These are phyloP conservation scores for Chamaenerion angustifolium DNA, from an alignment of 345 rosid genomes.

Conservation along the genomic window DNA sequence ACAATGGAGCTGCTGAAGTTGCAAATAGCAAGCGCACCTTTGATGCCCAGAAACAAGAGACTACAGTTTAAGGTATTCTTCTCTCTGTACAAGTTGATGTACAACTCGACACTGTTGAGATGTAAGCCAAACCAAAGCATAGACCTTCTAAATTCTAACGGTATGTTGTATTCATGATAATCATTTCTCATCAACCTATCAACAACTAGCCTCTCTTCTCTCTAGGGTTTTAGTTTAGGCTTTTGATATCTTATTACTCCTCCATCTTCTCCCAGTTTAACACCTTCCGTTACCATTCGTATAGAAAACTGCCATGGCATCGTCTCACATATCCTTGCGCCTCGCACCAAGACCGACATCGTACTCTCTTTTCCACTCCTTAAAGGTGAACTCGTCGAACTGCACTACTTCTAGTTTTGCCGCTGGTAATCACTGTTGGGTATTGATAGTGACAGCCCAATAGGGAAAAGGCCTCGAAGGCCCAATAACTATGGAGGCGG, in stretches of 20 bases:
- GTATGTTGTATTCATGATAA: too few relatives aligned
- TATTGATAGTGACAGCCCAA: too few relatives aligned
- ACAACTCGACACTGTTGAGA: too few relatives aligned
- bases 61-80: conserved; percentile 43
- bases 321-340: conserved; percentile 32
- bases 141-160: too few relatives aligned
- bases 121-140: too few relatives aligned
- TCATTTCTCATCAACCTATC: too few relatives aligned
- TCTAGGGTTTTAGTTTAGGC: too few relatives aligned
- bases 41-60: conserved; percentile 24
- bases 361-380: conserved; percentile 4
- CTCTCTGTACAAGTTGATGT: background rate
- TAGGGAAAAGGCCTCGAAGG: too few relatives aligned
- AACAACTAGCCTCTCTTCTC: too few relatives aligned
- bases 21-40: conserved; percentile 21
- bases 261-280: too few relatives aligned
- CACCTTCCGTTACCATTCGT: background rate
- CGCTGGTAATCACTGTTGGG: background rate
- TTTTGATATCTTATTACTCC: too few relatives aligned
- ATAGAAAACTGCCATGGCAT: conserved; percentile 14
- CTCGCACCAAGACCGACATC: conserved; percentile 11
- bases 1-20: conserved; percentile 14
- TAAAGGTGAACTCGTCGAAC: conserved; percentile 1
- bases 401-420: background rate
- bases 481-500: too few relatives aligned